Conservation (phyloP, 192 early-diverging fungal species). For the Linderina pennispora region DNA sequence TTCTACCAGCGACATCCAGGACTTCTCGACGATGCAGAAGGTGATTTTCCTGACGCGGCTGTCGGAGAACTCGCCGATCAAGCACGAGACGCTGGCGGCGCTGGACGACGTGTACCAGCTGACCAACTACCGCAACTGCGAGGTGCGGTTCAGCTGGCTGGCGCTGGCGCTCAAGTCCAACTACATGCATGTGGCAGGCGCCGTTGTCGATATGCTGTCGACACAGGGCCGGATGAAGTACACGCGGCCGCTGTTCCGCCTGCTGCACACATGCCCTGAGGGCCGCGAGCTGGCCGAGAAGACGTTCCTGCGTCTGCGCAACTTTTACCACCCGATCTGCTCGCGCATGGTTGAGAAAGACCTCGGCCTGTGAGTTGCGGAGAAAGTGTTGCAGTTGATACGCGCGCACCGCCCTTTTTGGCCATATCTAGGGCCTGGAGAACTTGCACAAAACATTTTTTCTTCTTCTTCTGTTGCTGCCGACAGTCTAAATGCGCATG, state of each 20-base stretch:
- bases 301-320: constrained; percentile 70
- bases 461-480: no score
- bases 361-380: constrained; percentile 53
- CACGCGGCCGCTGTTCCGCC: constrained; percentile 76
- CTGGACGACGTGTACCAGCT: constrained; percentile 73
- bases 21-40: constrained; percentile 71
- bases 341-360: constrained; percentile 86
- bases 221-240: constrained; percentile 94
- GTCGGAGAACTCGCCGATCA: constrained; percentile 54
- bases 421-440: no score
- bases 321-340: constrained; percentile 94
- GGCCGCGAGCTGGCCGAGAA: constrained; percentile 67
- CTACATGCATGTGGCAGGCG: constrained; percentile 68
- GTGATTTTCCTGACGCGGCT: constrained; percentile 82
- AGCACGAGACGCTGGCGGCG: constrained; percentile 52
- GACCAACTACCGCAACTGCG: constrained; percentile 67
- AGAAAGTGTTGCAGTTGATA: no score
- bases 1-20: constrained; percentile 53
- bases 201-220: constrained; percentile 76
- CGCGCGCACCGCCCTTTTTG: no score
- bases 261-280: constrained; percentile 60
- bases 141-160: constrained; percentile 87
- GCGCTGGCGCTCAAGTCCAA: constrained; percentile 68
- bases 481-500: no score
- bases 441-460: no score